Percentiles rank a stretch among this genome's conserved stretches.
Conservation (phyloP, 2,329 filamentous ascomycete species). For the Hypomyces rosellus region DNA sequence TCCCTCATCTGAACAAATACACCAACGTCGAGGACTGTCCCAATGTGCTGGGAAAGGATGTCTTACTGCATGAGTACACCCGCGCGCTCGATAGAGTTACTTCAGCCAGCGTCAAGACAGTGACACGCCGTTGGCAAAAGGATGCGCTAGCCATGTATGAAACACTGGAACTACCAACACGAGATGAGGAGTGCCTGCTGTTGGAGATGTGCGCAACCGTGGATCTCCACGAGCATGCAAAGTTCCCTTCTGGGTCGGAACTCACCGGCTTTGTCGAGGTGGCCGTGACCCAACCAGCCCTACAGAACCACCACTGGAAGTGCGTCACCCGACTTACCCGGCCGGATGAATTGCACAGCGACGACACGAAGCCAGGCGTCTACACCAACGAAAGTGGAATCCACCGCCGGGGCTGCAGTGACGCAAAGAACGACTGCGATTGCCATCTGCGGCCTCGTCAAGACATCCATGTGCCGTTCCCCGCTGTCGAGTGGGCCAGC, state of each 20-base stretch:
- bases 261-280: constrained; percentile 56
- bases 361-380: constrained; percentile 37
- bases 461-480: constrained; percentile 51
- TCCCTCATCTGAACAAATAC: constrained; percentile 50
- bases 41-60: constrained; percentile 44
- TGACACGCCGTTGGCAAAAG: constrained; percentile 51
- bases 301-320: constrained; percentile 54
- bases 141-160: constrained; percentile 52
- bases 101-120: constrained; percentile 48
- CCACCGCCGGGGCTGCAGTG: constrained; percentile 47
- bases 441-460: constrained; percentile 42
- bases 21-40: constrained; percentile 47
- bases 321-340: constrained; percentile 53
- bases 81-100: constrained; percentile 48
- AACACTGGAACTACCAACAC: constrained; percentile 41
- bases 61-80: constrained; percentile 54
- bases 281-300: constrained; percentile 45
- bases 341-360: constrained; percentile 47
- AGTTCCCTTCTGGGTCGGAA: constrained; percentile 54
- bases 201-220: constrained; percentile 58
- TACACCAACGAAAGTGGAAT: constrained; percentile 46
- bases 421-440: constrained; percentile 42
- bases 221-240: constrained; percentile 50
- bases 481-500: constrained; percentile 51
- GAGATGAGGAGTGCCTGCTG: constrained; percentile 49